phyloP scores from a whole-genome alignment of 257 asterid species.

The Ajuga chamaepitys region DNA sequence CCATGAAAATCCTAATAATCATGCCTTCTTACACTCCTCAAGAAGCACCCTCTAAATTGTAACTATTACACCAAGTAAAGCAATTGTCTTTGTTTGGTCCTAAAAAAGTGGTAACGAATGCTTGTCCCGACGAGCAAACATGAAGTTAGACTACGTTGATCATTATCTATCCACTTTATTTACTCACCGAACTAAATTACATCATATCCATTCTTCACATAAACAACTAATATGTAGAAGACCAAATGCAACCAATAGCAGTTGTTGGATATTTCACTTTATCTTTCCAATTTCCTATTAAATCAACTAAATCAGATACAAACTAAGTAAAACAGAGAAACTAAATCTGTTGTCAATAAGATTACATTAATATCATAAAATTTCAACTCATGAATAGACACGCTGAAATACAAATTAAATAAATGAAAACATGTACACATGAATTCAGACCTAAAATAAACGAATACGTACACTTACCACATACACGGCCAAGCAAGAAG shows the following conservation, averaged over 20 bases:
- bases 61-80: neutral
- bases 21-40: neutral
- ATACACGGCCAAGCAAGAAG: slow-evolving; percentile 96
- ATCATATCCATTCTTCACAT: too few relatives aligned
- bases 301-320: neutral
- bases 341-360: neutral
- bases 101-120: neutral
- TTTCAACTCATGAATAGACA: neutral
- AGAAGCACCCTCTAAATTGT: neutral
- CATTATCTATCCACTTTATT: neutral
- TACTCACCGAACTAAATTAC: neutral
- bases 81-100: neutral
- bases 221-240: neutral
- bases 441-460: neutral
- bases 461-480: slow-evolving; percentile 43
- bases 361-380: neutral
- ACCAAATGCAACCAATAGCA: neutral
- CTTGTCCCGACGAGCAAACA: neutral
- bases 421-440: neutral
- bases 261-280: neutral
- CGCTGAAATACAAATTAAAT: neutral
- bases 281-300: neutral
- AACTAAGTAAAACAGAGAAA: neutral
- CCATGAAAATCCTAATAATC: slow-evolving; percentile 6
- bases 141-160: neutral